Percentiles rank a stretch among this genome's conserved stretches.
Evolutionary conservation across 2,329 filamentous ascomycete species (phyloP).

Genomic region (Colletotrichum sp.): DNA sequence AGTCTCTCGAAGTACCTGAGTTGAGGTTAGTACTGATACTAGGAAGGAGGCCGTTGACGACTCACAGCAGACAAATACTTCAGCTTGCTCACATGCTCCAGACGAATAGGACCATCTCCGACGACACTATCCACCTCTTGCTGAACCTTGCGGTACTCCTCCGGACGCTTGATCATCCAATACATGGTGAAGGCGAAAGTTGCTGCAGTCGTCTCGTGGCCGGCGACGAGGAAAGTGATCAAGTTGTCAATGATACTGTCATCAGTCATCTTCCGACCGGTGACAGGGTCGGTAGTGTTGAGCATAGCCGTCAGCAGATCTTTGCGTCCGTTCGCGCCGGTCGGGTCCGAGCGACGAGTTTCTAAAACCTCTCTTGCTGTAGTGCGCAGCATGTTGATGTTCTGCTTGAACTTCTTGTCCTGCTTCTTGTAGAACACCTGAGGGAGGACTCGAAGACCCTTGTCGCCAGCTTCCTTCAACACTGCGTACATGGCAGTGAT

Average conservation of each 20-base stretch:
- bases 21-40: background rate
- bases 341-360: constrained; percentile 58
- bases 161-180: constrained; percentile 67
- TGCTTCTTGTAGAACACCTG: constrained; percentile 49
- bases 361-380: constrained; percentile 65
- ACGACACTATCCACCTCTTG: constrained; percentile 71
- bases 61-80: constrained; percentile 63
- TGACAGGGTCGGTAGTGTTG: constrained; percentile 65
- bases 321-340: constrained; percentile 49
- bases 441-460: constrained; percentile 50
- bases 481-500: constrained; percentile 66
- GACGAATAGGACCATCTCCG: constrained; percentile 58
- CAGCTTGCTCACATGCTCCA: constrained; percentile 66
- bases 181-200: constrained; percentile 70
- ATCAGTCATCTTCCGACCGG: constrained; percentile 64
- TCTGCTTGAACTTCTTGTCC: constrained; percentile 49
- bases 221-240: constrained; percentile 70
- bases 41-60: background rate
- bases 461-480: constrained; percentile 57
- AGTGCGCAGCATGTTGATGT: constrained; percentile 57
- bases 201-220: constrained; percentile 74
- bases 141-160: constrained; percentile 64
- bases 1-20: constrained; percentile 58
- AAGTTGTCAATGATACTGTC: constrained; percentile 69
- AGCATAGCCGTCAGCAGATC: constrained; percentile 74